Evolutionary conservation across 805 yeast species (phyloP).

Genomic region (Kregervanrija pseudodelftensis): DNA sequence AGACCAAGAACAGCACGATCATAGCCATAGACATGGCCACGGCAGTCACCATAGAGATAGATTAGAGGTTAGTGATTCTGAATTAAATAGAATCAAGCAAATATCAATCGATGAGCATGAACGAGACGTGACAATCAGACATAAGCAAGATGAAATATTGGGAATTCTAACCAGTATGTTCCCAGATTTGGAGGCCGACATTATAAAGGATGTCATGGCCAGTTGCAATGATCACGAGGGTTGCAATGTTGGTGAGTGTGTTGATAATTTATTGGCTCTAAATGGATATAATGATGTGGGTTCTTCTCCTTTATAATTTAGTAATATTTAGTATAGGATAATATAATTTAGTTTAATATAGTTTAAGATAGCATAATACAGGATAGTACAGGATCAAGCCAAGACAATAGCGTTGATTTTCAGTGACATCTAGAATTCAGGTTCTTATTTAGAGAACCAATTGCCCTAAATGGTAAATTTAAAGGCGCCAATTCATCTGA

Average conservation of each 20-base stretch:
- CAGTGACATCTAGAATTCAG: too few species aligned
- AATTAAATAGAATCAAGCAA: constrained; percentile 20
- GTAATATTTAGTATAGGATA: too few species aligned
- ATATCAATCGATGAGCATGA: constrained; percentile 27
- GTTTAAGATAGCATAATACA: too few species aligned
- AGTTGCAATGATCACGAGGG: constrained; percentile 36
- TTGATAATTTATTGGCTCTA: constrained; percentile 49
- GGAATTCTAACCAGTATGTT: constrained; percentile 59
- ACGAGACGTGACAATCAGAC: constrained; percentile 23
- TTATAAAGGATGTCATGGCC: constrained; percentile 62
- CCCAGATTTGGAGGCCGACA: constrained; percentile 61
- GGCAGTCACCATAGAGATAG: neutral
- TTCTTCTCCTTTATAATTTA: too few species aligned
- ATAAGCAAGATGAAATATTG: constrained; percentile 40
- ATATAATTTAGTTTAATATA: too few species aligned
- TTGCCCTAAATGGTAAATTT: too few species aligned
- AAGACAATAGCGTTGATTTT: too few species aligned
- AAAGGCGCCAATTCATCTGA: too few species aligned
- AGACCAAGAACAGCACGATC: neutral
- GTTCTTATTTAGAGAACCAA: too few species aligned
- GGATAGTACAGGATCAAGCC: too few species aligned
- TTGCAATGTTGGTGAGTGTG: constrained; percentile 63
- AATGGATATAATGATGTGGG: constrained; percentile 3
- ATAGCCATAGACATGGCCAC: neutral
- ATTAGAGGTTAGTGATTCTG: constrained; percentile 11